Evolutionary conservation across 805 yeast species (phyloP), one percentile per base, ranked within the genome.

Genomic region (Kuraishia hungarica): DNA sequence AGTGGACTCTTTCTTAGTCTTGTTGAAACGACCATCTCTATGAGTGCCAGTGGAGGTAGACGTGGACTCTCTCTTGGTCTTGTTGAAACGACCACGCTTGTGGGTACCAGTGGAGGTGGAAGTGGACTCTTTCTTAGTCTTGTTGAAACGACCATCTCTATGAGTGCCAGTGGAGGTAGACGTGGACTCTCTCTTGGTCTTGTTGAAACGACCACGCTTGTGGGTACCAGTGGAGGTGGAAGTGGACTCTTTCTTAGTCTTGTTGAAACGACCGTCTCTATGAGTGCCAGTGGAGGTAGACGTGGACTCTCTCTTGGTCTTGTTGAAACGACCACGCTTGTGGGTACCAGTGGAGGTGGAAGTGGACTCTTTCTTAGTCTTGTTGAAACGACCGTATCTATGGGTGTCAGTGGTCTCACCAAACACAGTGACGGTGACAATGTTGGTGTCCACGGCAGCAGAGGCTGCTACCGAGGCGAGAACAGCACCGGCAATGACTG

Each of bases 21-120:
- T 76, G 73, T 81, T 74, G 66, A 81, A 81, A 66, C 74, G 76
- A 60, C 88, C 88, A 59, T 73, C 73, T 60, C 68, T 76, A 73
- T 83, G 84, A 52, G 86, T 81, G 68, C 61, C 60, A 59, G 59
- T 57, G 23, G 69, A 58, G 21, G 72, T 57, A 2, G 80, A 58
- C 19, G 62, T 53, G 10, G 69, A 61, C 47, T 70, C 60, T 5
- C 62, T 59, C 51, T 69, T 67, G 55, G 78, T 74, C 64, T 75
- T 76, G 74, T 81, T 74, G 65, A 81, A 81, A 64, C 75, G 75
- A 60, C 88, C 88, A 60, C 73, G 73, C 58, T 68, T 76, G 73
- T 82, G 84, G 51, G 86, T 81, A 56, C 77, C 75, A 57, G 80
- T 69, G 23, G 69, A 57, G 20, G 72, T 57, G 2, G 80, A 58